Evolutionary conservation across 306 rosid genomes (phyloP), one percentile per base, ranked within the genome.

Genomic region (Trifolium subterraneum): DNA sequence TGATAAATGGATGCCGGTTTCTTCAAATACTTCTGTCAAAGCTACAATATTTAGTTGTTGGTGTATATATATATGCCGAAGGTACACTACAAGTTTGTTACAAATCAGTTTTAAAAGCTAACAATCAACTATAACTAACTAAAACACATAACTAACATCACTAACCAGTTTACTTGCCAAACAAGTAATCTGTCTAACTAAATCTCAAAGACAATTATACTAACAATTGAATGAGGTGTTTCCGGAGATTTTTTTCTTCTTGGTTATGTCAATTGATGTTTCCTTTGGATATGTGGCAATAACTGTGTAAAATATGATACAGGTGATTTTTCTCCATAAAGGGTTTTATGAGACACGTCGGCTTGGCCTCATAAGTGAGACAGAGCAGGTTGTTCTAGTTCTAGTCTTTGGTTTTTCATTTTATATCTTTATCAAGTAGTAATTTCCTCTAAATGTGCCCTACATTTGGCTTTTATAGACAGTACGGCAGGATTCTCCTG

Each of bases 331-430:
- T 88, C 81, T 90, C 47, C 98, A 94, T 73, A 91, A 94, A 82
- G 97, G 97, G 68, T 94, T 89, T 88, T 96, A 91, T 12, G 98
- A 94, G 89, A 94, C 89, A 67, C 97, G 96, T 3, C 83, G 93
- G 33, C 97, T 90, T 80, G 98, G 98, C 66, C 96, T 91, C 19
- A 87, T 19, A 84, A 87, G 82, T 80, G 98, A 91, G 83, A 94
- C 92, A 27, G 97, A 94, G 81, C 97, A 91, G 98, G 98, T 93
- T 68, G 86, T 86, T 71, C 45, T 50, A 61, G 86, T 86, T 71
- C 45, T 50, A 61, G 35, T 81, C 55, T 79, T 5, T 80, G 5
- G 62, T 27, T 27, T 41, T 44, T 71, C 16, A 33, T 12, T 63
- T 35, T 56, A 18, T 68, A n/a, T 68, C 52, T 61, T 42, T 15